A percentile compares a stretch with the other conserved stretches of the same genome.
phyloP scores from a whole-genome alignment of 2,329 filamentous ascomycete genomes.

The Colletotrichum sublineola region DNA sequence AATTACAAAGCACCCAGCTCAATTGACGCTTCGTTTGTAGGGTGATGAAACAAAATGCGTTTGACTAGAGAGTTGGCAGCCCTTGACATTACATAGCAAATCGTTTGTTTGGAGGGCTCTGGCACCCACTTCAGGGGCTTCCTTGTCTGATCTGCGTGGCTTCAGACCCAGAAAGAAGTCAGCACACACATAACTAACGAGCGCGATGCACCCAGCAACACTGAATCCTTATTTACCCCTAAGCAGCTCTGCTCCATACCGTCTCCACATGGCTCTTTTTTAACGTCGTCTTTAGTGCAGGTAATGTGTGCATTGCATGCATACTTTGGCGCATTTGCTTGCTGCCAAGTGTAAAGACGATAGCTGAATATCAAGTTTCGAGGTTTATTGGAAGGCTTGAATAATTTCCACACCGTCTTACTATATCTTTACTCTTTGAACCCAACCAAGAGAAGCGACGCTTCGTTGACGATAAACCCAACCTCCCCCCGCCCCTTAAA shows the following conservation, averaged over 20 bases:
- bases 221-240: background rate
- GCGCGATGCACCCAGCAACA: background rate
- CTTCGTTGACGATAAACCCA: background rate
- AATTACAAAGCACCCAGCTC: background rate
- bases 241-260: too few species aligned
- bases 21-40: background rate
- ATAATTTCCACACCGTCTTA: rapidly evolving
- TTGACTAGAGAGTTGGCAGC: slow-evolving; percentile 11
- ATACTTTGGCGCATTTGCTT: rapidly evolving
- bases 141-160: slow-evolving; percentile 33
- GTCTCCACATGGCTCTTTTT: background rate
- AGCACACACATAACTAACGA: background rate
- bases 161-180: slow-evolving; percentile 1
- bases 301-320: too few species aligned
- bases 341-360: too few species aligned
- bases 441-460: background rate
- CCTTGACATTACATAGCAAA: too few species aligned
- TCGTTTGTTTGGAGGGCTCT: background rate
- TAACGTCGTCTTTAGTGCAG: too few species aligned
- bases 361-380: too few species aligned
- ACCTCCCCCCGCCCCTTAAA: too few species aligned
- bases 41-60: slow-evolving; percentile 32
- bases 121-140: slow-evolving; percentile 23
- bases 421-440: background rate
- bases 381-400: too few species aligned